These are phyloP conservation scores for Nicotiana undulata DNA, from an alignment of 257 asterid genomes.

Conservation along the genomic window DNA sequence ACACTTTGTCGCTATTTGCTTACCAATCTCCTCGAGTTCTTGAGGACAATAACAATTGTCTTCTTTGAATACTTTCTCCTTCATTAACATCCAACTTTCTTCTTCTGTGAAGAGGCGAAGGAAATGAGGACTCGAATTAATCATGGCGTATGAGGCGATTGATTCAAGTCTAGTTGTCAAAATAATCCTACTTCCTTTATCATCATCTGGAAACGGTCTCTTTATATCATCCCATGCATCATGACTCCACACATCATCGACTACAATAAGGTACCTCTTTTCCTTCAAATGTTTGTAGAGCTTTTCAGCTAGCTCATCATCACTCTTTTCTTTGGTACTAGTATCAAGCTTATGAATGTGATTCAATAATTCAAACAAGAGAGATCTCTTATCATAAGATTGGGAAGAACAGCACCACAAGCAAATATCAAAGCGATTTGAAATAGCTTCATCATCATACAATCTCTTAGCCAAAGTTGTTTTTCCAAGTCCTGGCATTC, in stretches of 20 bases:
- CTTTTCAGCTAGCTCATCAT: neutral
- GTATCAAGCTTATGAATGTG: neutral
- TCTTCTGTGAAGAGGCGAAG: neutral
- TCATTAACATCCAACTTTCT: neutral
- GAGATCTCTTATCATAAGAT: neutral
- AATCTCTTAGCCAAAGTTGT: neutral
- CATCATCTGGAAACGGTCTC: neutral
- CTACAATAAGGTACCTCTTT: neutral
- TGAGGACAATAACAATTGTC: neutral
- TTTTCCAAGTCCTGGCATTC: neutral
- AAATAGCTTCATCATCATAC: neutral
- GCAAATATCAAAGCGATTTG: neutral
- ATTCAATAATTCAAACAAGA: neutral
- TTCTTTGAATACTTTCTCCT: neutral
- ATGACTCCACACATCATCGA: neutral
- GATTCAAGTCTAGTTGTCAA: neutral
- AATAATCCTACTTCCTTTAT: neutral
- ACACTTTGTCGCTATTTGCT: neutral
- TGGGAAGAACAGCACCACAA: neutral
- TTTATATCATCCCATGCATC: neutral
- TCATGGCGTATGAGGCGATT: neutral
- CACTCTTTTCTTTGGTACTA: neutral
- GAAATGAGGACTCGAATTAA: neutral
- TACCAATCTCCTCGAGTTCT: neutral
- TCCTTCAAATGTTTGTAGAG: neutral